Evolutionary conservation across 1,139 yeast genomes (phyloP).

Genomic region (Candida sanyaensis): DNA sequence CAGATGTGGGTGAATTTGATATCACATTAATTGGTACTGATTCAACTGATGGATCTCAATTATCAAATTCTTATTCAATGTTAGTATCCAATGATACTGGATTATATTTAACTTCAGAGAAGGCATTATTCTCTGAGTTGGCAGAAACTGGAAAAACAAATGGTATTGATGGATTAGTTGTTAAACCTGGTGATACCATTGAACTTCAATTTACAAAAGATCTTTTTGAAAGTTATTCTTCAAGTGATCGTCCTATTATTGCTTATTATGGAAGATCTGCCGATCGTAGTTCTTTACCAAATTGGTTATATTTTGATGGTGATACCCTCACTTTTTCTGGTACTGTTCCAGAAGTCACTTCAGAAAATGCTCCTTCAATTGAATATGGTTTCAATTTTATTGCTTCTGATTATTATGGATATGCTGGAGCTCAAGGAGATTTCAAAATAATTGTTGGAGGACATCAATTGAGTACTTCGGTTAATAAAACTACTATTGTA

Average conservation of each 20-base stretch:
- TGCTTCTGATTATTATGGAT: constrained; percentile 80
- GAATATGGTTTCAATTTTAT: constrained; percentile 71
- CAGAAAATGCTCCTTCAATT: constrained; percentile 84
- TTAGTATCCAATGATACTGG: constrained; percentile 60
- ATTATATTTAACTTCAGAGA: constrained; percentile 39
- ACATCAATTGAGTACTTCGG: constrained; percentile 71
- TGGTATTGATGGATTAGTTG: constrained; percentile 72
- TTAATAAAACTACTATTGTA: constrained; percentile 52
- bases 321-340: constrained; percentile 74
- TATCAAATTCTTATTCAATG: constrained; percentile 54
- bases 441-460: constrained; percentile 85
- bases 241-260: constrained; percentile 48
- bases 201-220: constrained; percentile 59
- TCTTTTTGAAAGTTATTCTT: constrained; percentile 51
- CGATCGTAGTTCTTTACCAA: constrained; percentile 86
- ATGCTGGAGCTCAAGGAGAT: constrained; percentile 66
- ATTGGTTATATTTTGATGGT: constrained; percentile 77
- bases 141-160: constrained; percentile 65
- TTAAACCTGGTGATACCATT: constrained; percentile 69
- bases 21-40: constrained; percentile 69
- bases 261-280: constrained; percentile 84
- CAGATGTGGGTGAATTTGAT: constrained; percentile 44
- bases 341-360: constrained; percentile 82
- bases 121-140: constrained; percentile 50
- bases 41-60: constrained; percentile 42